Base-by-base conservation (phyloP, 2,329 filamentous ascomycete genomes). In the Colletotrichum sublineola region DNA sequence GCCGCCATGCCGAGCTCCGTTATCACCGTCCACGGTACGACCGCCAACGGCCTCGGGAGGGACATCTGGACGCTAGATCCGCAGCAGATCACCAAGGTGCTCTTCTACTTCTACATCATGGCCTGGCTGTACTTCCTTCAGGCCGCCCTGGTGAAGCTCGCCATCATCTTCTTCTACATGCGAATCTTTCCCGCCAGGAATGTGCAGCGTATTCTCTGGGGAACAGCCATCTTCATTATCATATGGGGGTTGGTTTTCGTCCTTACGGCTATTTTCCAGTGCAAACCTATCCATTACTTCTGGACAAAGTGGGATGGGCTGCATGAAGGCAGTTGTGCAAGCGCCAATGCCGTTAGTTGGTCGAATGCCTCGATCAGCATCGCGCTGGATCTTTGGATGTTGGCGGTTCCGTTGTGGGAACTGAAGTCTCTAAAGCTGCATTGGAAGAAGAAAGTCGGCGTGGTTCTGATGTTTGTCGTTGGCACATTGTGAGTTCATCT, bases 251-350 rank as follows among this genome's bases (percentile, higher is more conserved):
- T 83, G 29, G 74, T 77, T 1, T 87, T 84, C 69, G 73, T 82
- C 40, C 55, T 86, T 5, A 76, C 81, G 2, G 81, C 79, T 11
- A 75, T 86, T 14, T 85, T 87, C 61, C 82, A 86, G 71, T 88
- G 87, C 78, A 77, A 70, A 24, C 87, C 87, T 0, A 79, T 89
- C 38, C 77, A 76, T 11, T 84, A 81, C 68, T 85, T 84, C 75
- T 90, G 88, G 88, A 82, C 78, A 0, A 78, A 77, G n/a, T 89
- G 87, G 87, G 84, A 86, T 53, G 84, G 83, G 2, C 75, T 83
- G 70, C 81, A 83, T 53, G 42, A 77, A 2, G 87, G 87, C 0
- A 76, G 70, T 4, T 89, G 88, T 74, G 78, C 85, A 14, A 80
- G 85, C 61, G 77, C 83, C 60, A 86, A 85, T 71, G 77, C 80